Base-by-base conservation (phyloP, 192 early-diverging fungal genomes). In the Entomortierella chlamydospora region DNA sequence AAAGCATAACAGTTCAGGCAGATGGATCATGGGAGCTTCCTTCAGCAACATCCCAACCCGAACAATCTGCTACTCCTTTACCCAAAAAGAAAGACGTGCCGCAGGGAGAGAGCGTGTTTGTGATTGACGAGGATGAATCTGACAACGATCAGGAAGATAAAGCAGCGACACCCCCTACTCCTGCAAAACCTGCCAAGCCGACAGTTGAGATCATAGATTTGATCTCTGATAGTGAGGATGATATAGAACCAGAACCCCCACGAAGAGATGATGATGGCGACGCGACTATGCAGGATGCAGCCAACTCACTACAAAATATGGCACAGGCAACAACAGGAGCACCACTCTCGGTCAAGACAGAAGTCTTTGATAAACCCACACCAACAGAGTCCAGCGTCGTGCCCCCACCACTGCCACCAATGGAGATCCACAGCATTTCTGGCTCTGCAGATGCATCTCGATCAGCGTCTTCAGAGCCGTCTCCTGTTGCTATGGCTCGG, bases 201-300 rank as follows among this genome's bases (percentile, higher is more conserved):
- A 80, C 85, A 22, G 67, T 82, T 12, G 88, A 90, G 26, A 76
- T 88, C 42, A 86, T 93, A 47, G 92, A 93, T 67, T 73, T 93
- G 39, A 93, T 91, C 4, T 81, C 91, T 1, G 77, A 77, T 51
- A 85, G 84, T 57, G 81, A 82, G 20, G 85, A 87, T 20, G 82
- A 83, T 20, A 82, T 68, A 12, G 73, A 69, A 1, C 58, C 65
- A 7, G 33, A 29, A 18, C 7, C 58, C 33, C 15, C 41, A 23
- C 53, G 22, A 22, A 26, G 43, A 15, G 70, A 72, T 30, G n/a
- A 22, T 11, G 67, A 68, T 10, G 69, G 76, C 4, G 76, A 79
- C 20, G 29, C 68, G 2, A 55, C 30, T 1, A 79, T 70, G 76
- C 55, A 70, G 30, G 76, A 79, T 28, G 68, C 62, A 4, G 67